Evolutionary conservation across 2,329 filamentous ascomycete species (phyloP), one percentile per base, ranked within the genome.

Genomic region (Paracoccidioides lutzii): DNA sequence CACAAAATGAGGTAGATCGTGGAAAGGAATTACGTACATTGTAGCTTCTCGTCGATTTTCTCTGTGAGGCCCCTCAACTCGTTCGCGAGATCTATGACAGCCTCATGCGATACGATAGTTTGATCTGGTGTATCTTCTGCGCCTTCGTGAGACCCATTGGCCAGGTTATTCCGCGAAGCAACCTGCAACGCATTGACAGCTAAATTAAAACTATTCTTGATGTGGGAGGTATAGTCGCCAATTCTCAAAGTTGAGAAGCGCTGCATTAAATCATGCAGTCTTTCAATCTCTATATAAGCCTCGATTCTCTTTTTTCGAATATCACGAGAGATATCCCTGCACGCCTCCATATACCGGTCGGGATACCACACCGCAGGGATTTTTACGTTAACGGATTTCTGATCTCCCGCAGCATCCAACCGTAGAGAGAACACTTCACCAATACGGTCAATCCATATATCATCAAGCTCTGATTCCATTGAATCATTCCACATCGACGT

Each of bases 301-400:
- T 69, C 63, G 6, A 72, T 63, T 59, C 69, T 67, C 35, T 65
- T 66, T 6, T 60, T 57, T 37, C 78, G 75, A 56, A 82, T 74
- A 7, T 73, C 69, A 45, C 71, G 71, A 14, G 78, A 73, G 8
- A 73, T 63, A 1, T 72, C 71, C 55, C 74, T 71, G 57, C 78
- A 79, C 58, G 73, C 69, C 51, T 78, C 71, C 48, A 83, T 69
- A 64, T 84, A 85, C 48, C 81, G 75, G 66, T 84, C 82, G 4
- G 78, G 74, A 59, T 81, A 82, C 62, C 81, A 76, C 1, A 73
- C 70, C 1, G 74, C 64, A 3, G 81, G 80, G 15, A 82, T 72
- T 5, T 75, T 76, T 45, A 83, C 66, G 33, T 74, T 70, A 30
- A 78, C 63, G 33, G 60, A 63, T 43, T 63, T 65, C 38, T 60